Percentiles rank a stretch among this genome's conserved stretches.
Evolutionary conservation across 805 yeast genomes (phyloP).

Genomic region (Hanseniaspora mollemarum): DNA sequence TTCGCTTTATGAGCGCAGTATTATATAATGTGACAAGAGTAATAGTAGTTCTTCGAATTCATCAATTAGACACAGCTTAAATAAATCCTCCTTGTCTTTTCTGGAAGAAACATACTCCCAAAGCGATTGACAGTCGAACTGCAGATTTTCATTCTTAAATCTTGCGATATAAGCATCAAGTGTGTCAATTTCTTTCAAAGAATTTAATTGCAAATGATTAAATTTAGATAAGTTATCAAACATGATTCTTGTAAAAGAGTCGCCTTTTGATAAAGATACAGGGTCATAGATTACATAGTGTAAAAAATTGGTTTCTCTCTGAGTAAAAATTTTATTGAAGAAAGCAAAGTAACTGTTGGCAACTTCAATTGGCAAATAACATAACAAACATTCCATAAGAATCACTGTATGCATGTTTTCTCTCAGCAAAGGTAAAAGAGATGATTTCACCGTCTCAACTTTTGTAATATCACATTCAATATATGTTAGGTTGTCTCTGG

Average conservation of each 20-base stretch:
- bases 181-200: neutral
- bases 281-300: constrained; percentile 14
- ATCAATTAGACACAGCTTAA: constrained; percentile 6
- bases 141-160: neutral
- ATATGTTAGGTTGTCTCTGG: neutral
- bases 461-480: neutral
- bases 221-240: constrained; percentile 2
- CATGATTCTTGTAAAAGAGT: constrained; percentile 7
- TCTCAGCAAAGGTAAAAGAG: neutral
- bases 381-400: constrained; percentile 10
- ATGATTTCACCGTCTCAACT: neutral
- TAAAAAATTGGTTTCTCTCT: neutral
- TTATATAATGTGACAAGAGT: constrained; percentile 10
- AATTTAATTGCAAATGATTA: neutral
- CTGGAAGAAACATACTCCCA: constrained; percentile 1
- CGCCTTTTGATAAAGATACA: neutral
- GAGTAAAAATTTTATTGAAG: neutral
- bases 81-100: neutral
- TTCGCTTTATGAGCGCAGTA: neutral
- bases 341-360: neutral
- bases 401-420: neutral
- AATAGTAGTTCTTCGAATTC: constrained; percentile 10
- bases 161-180: neutral
- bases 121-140: neutral
- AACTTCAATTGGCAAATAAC: constrained; percentile 3